Evolutionary conservation across 768 basidiomycete species (phyloP), one percentile per base, ranked within the genome.

Genomic region (Mycena filopes): DNA sequence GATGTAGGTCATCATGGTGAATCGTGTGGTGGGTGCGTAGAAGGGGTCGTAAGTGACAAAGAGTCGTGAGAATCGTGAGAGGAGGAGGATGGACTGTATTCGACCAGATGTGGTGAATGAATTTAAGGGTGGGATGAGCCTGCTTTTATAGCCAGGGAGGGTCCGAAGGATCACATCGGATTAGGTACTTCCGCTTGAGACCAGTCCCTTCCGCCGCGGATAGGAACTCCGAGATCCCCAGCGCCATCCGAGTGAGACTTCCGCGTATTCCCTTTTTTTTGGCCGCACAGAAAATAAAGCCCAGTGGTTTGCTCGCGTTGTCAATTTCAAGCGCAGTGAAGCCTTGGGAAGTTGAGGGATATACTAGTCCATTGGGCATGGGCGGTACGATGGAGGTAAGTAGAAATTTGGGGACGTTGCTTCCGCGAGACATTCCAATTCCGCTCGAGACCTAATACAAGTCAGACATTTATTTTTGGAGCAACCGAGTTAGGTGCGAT

Each of bases 1-100:
- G 18, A 54, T 56, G 38, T 45, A 53, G 55, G 43, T 58, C 63
- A 65, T 57, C 55, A 57, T 63, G 28, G 23, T 63, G 40, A 40
- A 13, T 49, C 23, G 47, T 41, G 31, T 28, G 29, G 42, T 45
- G 9, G 28, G 38, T 23, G 36, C 21, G 28, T 45, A 13, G 31
- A 26, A 31, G 4, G 29, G 16, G 26, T 53, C 50, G 60, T 45
- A 31, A 23, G 38, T 36, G 36, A 36, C 5, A 15, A 10, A 6
- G 31, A 31, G 43, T 47, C 40, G 58, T 50, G 8, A 36, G 31
- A 31, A 31, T 47, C 40, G 58, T 50, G 20, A 36, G 33, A n/a
- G 36, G 33, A n/a, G 36, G 25, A 11, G 18, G 23, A 28, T 25
- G 28, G 41, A 16, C 28, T 18, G 49, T 28, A 53, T 61, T 61